A percentile compares a stretch with the other conserved stretches of the same genome.
phyloP scores from a whole-genome alignment of 2,329 filamentous ascomycete genomes.

The Colletotrichum abscissum region DNA sequence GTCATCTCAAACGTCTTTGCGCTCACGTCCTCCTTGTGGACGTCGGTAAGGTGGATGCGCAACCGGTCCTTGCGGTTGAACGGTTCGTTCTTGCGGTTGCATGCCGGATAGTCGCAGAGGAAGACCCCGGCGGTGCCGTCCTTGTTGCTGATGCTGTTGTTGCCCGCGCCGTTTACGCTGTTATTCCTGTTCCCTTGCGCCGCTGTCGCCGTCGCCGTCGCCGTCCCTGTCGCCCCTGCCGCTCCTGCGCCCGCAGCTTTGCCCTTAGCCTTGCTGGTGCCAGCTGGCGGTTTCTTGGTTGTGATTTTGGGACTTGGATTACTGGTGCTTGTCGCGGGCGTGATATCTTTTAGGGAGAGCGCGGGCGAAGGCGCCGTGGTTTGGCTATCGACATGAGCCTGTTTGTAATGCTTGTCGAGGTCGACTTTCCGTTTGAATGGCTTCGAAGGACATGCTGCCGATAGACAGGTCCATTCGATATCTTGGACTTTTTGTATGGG shows the following conservation, averaged over 20 bases:
- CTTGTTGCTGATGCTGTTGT: constrained; percentile 42
- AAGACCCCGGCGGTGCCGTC: constrained; percentile 49
- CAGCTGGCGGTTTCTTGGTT: constrained; percentile 15
- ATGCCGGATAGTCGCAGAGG: constrained; percentile 63
- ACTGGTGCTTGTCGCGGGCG: constrained; percentile 24
- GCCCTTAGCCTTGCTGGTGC: constrained; percentile 9
- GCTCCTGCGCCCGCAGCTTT: not conserved
- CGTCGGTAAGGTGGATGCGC: constrained; percentile 66
- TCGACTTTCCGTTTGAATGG: constrained; percentile 65
- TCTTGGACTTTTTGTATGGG: constrained; percentile 31
- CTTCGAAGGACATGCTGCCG: constrained; percentile 54
- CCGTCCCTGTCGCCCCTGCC: not conserved
- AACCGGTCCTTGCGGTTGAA: constrained; percentile 68
- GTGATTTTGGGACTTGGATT: constrained; percentile 32
- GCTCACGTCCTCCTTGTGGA: constrained; percentile 65
- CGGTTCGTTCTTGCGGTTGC: constrained; percentile 55
- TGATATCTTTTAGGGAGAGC: constrained; percentile 32
- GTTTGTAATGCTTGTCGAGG: constrained; percentile 63
- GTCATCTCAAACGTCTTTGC: constrained; percentile 53
- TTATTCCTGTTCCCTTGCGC: constrained; percentile 22
- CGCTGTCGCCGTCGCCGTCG: too few relatives aligned
- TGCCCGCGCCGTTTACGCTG: constrained; percentile 28
- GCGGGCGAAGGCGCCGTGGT: constrained; percentile 24
- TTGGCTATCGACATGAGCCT: constrained; percentile 53
- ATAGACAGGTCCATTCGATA: constrained; percentile 46